Evolutionary conservation across 179 eudicot genomes (phyloP).

Genomic region (Amaranthus tricolor): DNA sequence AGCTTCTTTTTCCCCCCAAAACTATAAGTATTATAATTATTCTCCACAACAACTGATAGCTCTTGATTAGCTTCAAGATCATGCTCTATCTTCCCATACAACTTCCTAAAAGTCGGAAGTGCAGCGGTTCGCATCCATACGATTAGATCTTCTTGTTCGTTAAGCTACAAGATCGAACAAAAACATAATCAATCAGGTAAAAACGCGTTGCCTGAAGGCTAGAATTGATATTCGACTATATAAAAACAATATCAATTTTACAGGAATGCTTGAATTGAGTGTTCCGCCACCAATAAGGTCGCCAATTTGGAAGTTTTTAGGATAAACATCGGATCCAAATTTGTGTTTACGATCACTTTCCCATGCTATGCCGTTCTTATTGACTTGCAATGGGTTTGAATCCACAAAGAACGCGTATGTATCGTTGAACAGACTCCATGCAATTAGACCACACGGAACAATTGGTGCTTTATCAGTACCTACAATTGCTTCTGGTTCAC

Average conservation of each 20-base stretch:
- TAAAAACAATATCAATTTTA: constrained; percentile 32
- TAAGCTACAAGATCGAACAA: constrained; percentile 43
- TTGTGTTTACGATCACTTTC: constrained; percentile 83
- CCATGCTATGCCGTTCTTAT: constrained; percentile 83
- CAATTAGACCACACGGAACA: constrained; percentile 93
- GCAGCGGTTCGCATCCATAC: constrained; percentile 98
- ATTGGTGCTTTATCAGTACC: constrained; percentile 38
- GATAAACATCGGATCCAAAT: constrained; percentile 78
- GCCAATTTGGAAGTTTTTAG: constrained; percentile 67
- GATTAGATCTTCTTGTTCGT: constrained; percentile 76
- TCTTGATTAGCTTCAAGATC: constrained; percentile 51
- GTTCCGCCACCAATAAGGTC: constrained; percentile 58
- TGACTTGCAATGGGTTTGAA: constrained; percentile 42
- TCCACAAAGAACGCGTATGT: constrained; percentile 58
- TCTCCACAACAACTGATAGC: constrained; percentile 50
- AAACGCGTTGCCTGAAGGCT: neutral
- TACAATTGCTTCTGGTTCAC: constrained; percentile 55
- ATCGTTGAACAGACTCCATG: constrained; percentile 95
- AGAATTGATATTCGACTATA: neutral
- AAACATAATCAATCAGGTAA: neutral
- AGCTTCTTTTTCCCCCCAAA: constrained; percentile 77
- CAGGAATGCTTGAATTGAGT: constrained; percentile 60
- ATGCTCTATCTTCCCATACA: constrained; percentile 80
- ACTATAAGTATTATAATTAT: constrained; percentile 81
- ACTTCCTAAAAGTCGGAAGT: constrained; percentile 81